Evolutionary conservation across 495 filamentous ascomycete genomes (phyloP).

Genomic region (Darksidea phi): DNA sequence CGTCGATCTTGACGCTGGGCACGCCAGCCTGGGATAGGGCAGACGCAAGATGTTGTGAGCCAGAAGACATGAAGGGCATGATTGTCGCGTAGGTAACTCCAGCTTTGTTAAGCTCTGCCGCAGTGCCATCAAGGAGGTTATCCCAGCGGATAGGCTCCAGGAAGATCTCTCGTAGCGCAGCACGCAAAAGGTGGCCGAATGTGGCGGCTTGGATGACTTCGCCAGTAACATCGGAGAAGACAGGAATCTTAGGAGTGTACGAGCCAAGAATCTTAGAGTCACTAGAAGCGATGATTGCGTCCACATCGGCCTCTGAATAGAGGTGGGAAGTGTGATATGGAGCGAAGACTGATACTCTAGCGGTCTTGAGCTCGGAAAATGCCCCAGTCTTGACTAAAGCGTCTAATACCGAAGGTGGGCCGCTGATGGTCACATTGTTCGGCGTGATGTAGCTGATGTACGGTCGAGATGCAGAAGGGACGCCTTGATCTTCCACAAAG

Average conservation of each 20-base stretch:
- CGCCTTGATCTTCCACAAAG: slow-evolving; percentile 23
- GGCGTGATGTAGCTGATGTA: slow-evolving; percentile 24
- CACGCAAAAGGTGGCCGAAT: slow-evolving; percentile 17
- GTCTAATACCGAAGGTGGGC: slow-evolving; percentile 21
- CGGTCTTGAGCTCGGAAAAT: slow-evolving; percentile 16
- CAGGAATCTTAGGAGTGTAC: slow-evolving; percentile 23
- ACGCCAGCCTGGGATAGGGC: slow-evolving; percentile 12
- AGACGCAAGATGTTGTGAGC: slow-evolving; percentile 11
- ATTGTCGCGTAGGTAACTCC: slow-evolving; percentile 3
- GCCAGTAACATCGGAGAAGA: slow-evolving; percentile 23
- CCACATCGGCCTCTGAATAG: slow-evolving; percentile 21
- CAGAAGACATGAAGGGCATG: slow-evolving; percentile 18
- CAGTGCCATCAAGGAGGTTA: slow-evolving; percentile 19
- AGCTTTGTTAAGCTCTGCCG: slow-evolving; percentile 4
- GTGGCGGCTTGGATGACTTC: slow-evolving; percentile 9
- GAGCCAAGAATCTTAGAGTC: slow-evolving; percentile 9
- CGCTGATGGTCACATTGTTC: slow-evolving; percentile 24
- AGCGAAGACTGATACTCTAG: slow-evolving; percentile 14
- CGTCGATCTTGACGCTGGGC: slow-evolving; percentile 12
- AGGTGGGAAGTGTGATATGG: slow-evolving; percentile 28
- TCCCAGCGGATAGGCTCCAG: slow-evolving; percentile 28
- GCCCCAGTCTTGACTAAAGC: slow-evolving; percentile 8
- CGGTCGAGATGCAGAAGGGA: slow-evolving; percentile 21
- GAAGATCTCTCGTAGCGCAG: slow-evolving; percentile 13
- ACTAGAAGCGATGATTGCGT: slow-evolving; percentile 20